Conservation (phyloP, 495 filamentous ascomycete genomes). For the Penicillium antarcticum region DNA sequence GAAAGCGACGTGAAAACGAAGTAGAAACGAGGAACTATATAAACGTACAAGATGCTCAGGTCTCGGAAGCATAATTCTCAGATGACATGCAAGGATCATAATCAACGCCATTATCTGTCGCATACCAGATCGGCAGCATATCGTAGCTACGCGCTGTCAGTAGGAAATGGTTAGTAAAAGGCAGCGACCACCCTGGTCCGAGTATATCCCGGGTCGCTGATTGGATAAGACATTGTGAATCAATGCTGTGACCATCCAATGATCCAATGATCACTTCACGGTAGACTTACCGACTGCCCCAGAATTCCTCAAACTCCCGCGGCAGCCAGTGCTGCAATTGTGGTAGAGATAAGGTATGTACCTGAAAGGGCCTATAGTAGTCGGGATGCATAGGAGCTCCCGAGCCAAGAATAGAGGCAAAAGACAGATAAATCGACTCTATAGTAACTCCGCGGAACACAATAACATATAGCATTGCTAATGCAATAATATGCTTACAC, state of each 20-base stretch:
- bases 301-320: not conserved
- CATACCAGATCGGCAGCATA: not conserved
- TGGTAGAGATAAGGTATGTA: conserved; percentile 12
- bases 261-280: not conserved
- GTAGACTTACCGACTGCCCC: not conserved
- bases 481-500: no score
- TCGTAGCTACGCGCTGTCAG: not conserved
- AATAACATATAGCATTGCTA: not conserved
- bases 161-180: conserved; percentile 6
- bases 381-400: not conserved
- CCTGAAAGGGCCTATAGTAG: conserved; percentile 2
- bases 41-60: not conserved
- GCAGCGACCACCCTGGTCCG: not conserved
- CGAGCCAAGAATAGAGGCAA: not conserved
- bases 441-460: conserved; percentile 2
- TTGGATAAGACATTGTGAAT: conserved; percentile 5
- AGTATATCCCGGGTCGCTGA: conserved; percentile 13
- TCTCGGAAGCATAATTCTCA: not conserved
- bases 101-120: conserved; percentile 2
- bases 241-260: not conserved
- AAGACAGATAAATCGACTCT: not conserved
- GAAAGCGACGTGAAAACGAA: not conserved
- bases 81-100: conserved; percentile 6
- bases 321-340: not conserved
- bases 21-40: conserved; percentile 8